Evolutionary conservation across 805 yeast species (phyloP), one percentile per base, ranked within the genome.

Genomic region (Isabelozyma heimii): DNA sequence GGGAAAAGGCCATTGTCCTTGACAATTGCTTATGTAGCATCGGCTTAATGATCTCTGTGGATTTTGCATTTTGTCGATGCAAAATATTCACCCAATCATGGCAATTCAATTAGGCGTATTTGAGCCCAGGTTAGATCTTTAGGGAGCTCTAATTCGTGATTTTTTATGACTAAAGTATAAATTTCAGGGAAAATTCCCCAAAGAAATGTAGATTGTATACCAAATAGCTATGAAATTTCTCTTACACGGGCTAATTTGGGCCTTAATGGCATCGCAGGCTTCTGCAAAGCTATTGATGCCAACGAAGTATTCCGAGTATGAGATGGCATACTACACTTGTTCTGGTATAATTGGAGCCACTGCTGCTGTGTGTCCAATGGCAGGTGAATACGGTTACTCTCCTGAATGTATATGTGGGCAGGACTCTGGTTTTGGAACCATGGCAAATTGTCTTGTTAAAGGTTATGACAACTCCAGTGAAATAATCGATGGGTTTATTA

Each of bases 391-490:
- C 9, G n/a, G 16, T 13, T 20, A 13, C 13, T 12, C 9, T 8
- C 3, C 27, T 20, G 16, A 43, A 47, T 12, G 38, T 37, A 9
- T 61, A 17, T 61, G 65, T 49, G 42, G 42, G 9, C 41, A 40
- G 14, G 51, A 47, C 12, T 40, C 55, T 30, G 62, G 61, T 0
- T 60, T 61, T 38, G 63, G 62, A 12, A 56, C 60, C 13, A 27
- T 60, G 14, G 35, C 60, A 12, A 59, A 60, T 14, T 61, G 65
- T 47, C 51, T 60, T 15, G 55, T 61, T 13, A 51, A 48, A 28
- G 65, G 64, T 10, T 60, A 57, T 38, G 20, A 52, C n/a, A 59
- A 61, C 45, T 40, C 52, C 15, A 51, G 56, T 10, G 40, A 43
- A 5, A 38, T 47, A 13, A 52, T 61, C 14, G 37, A 54, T 10